Base-by-base conservation (phyloP, 75 land plant genomes). In the Pinus tabuliformis region DNA sequence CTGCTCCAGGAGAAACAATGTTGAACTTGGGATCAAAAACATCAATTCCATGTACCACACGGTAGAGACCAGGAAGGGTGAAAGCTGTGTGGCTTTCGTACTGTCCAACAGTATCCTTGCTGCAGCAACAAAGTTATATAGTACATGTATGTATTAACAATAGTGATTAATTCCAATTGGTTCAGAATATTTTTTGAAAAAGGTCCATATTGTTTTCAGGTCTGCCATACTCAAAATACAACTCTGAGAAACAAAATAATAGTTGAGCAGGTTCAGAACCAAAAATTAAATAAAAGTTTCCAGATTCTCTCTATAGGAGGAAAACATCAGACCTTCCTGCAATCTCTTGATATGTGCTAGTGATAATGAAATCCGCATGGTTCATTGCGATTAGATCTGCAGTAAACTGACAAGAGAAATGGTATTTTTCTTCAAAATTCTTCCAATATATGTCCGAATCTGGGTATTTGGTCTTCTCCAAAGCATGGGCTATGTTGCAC, bases 401-500 rank as follows among this genome's bases (percentile, higher is more conserved):
- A 37, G 93, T 89, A 81, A 91, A 91, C 72, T 91, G 93, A 80
- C 92, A 89, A 24, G 93, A 86, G 77, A 91, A 91, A 62, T 91
- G 93, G 62, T 91, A 91, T 77, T 91, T 89, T 59, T 85, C 85
- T 26, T 91, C 93, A 59, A 77, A 89, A 15, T 70, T 79, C 74
- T 82, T 86, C 93, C 93, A 91, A 70, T 89, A 91, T 49, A 91
- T 89, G 80, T 91, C 93, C 7, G 92, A 91, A 36, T 85, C 93
- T 33, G 92, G 93, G 78, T 91, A 91, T 80, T 91, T 91, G 8
- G 93, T 91, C 73, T 91, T 91, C 87, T 91, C 93, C 84, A 91
- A 62, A 5, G 93, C 93, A 77, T 91, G 93, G 6, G 93, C 93
- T 75, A 91, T 91, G 49, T 78, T 91, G 58, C 93, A 91, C 93